These are phyloP conservation scores for Perkinsus chesapeaki DNA, from an alignment of 169 alveolate species.

Conservation along the genomic window DNA sequence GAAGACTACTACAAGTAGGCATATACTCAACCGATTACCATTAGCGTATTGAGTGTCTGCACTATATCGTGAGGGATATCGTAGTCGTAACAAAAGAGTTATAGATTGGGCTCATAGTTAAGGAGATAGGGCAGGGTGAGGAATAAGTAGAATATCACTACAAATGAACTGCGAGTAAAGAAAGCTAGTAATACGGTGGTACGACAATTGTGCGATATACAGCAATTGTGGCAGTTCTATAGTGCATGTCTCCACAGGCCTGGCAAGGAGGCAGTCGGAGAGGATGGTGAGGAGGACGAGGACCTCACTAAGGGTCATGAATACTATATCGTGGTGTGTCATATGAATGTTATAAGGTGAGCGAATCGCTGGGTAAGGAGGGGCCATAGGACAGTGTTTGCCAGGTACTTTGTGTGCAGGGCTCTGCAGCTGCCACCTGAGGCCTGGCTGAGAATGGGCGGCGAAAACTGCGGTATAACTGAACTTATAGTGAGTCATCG, in stretches of 20 bases:
- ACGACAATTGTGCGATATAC: too few species aligned
- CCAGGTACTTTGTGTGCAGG: conserved; percentile 11
- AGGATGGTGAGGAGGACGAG: neutral
- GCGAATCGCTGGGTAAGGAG: neutral
- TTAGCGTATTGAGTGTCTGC: too few species aligned
- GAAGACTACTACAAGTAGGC: neutral
- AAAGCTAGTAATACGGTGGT: too few species aligned
- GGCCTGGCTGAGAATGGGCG: conserved; percentile 12
- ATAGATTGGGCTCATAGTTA: neutral
- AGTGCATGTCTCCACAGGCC: neutral
- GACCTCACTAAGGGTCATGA: conserved; percentile 7
- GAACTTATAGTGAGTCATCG: neutral
- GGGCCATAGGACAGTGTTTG: neutral
- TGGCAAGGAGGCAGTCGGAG: neutral
- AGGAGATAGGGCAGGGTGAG: too few species aligned
- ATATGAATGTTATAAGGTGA: conserved; percentile 7
- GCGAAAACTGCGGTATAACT: conserved; percentile 14
- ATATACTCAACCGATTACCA: too few species aligned
- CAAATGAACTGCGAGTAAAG: too few species aligned
- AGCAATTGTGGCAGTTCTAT: too few species aligned
- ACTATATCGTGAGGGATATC: too few species aligned
- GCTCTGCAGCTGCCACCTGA: conserved; percentile 14
- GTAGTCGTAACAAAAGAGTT: too few species aligned
- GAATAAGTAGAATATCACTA: too few species aligned
- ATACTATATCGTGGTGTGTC: conserved; percentile 10